Percentiles rank a stretch among this genome's conserved stretches.
phyloP scores from a whole-genome alignment of 116 monocot genomes.

The Posidonia oceanica region DNA sequence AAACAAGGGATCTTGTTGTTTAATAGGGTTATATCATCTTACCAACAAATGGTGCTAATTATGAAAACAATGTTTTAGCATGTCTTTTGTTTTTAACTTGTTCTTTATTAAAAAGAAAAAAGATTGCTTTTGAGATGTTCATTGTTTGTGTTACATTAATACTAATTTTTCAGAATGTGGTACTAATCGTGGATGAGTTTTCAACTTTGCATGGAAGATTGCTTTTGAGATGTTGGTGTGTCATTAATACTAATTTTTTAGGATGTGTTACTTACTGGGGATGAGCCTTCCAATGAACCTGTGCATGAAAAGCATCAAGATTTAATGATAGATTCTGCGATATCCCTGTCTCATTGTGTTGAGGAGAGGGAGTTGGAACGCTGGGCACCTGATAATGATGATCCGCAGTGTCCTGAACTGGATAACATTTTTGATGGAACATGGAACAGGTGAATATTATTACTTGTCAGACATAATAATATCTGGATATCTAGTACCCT shows the following conservation, averaged over 20 bases:
- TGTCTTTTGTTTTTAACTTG: no score
- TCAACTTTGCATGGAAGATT: slow-evolving; percentile 22
- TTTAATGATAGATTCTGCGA: slow-evolving; percentile 78
- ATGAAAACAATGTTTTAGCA: no score
- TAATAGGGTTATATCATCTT: no score
- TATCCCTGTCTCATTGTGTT: slow-evolving; percentile 63
- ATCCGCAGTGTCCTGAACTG: slow-evolving; percentile 60
- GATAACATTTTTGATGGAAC: slow-evolving; percentile 68
- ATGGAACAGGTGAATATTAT: slow-evolving; percentile 53
- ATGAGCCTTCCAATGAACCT: slow-evolving; percentile 32
- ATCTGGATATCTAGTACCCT: background rate
- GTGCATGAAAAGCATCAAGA: slow-evolving; percentile 51
- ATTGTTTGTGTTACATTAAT: no score
- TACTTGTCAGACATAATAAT: background rate
- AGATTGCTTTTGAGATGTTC: no score
- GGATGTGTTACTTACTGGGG: slow-evolving; percentile 52
- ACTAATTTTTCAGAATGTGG: slow-evolving; percentile 34
- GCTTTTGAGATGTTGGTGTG: no score
- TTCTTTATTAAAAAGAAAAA: no score
- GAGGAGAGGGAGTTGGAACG: slow-evolving; percentile 81
- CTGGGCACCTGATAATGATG: slow-evolving; percentile 77
- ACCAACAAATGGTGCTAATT: no score
- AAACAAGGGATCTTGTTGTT: no score
- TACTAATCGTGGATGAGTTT: slow-evolving; percentile 41
- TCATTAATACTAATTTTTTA: slow-evolving; percentile 5